Conservation (phyloP, 2,329 filamentous ascomycete genomes). For the Neonectria ditissima region DNA sequence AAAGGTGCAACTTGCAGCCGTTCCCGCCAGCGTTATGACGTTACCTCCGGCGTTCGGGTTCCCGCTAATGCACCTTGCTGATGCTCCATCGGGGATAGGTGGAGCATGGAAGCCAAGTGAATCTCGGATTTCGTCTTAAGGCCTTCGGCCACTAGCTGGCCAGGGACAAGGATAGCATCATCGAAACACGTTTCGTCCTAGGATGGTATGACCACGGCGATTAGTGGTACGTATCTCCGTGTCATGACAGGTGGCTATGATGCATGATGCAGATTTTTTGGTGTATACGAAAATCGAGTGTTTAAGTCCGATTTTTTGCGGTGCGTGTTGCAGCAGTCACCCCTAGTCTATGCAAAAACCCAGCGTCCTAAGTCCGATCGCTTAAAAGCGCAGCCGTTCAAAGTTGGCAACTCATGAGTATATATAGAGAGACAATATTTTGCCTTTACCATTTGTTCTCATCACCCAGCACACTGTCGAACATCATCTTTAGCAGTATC, state of each 20-base stretch:
- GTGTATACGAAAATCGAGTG: background rate
- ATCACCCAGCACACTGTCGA: background rate
- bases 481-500: background rate
- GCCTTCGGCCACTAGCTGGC: slow-evolving; percentile 9
- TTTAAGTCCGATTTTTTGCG: background rate
- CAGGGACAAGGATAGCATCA: slow-evolving; percentile 2
- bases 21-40: slow-evolving; percentile 4
- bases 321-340: background rate
- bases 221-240: slow-evolving; percentile 2
- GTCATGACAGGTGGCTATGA: background rate
- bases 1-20: background rate
- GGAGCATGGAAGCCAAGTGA: slow-evolving; percentile 5
- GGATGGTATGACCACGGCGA: slow-evolving; percentile 15
- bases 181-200: background rate
- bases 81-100: slow-evolving; percentile 16
- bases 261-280: background rate
- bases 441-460: background rate
- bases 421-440: slow-evolving; percentile 4
- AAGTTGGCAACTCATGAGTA: background rate
- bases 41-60: background rate
- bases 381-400: background rate
- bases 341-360: background rate
- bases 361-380: slow-evolving; percentile 9
- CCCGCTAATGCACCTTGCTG: slow-evolving; percentile 27
- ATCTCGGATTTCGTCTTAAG: background rate